phyloP scores from a whole-genome alignment of 352 stramenopile genomes.

The Globisporangium irregulare region DNA sequence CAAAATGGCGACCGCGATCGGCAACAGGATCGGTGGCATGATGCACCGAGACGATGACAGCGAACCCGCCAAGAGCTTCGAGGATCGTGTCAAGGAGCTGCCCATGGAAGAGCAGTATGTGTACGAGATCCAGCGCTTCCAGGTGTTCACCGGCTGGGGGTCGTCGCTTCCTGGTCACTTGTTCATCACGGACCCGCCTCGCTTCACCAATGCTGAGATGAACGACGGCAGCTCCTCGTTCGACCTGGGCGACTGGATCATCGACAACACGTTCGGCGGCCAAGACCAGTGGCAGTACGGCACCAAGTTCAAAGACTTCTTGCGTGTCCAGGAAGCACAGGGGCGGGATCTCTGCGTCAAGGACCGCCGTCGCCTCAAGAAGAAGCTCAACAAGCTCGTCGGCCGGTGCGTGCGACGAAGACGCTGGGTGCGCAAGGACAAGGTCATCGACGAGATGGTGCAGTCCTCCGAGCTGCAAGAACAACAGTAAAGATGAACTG shows the following conservation, averaged over 20 bases:
- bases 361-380: conserved; percentile 65
- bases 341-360: conserved; percentile 40
- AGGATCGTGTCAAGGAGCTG: conserved; percentile 58
- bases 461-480: conserved; percentile 4
- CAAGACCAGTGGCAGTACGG: conserved; percentile 84
- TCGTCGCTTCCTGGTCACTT: conserved; percentile 72
- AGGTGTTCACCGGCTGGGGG: conserved; percentile 83
- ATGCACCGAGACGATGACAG: conserved; percentile 30
- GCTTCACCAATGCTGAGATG: conserved; percentile 78
- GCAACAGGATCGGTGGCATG: conserved; percentile 36
- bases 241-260: conserved; percentile 71
- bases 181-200: conserved; percentile 70
- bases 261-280: conserved; percentile 71
- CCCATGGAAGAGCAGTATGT: conserved; percentile 60
- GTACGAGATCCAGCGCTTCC: conserved; percentile 83
- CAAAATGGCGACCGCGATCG: conserved; percentile 35
- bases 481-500: conserved; percentile 5
- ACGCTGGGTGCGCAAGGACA: conserved; percentile 78
- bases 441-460: conserved; percentile 36
- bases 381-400: conserved; percentile 82
- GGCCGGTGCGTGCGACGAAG: conserved; percentile 74
- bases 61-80: conserved; percentile 43
- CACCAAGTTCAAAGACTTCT: conserved; percentile 83
- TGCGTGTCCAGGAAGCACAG: conserved; percentile 45
- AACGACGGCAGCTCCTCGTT: conserved; percentile 56